Evolutionary conservation across 495 filamentous ascomycete species (phyloP), one percentile per base, ranked within the genome.

Genomic region (Gamarada debralockiae): DNA sequence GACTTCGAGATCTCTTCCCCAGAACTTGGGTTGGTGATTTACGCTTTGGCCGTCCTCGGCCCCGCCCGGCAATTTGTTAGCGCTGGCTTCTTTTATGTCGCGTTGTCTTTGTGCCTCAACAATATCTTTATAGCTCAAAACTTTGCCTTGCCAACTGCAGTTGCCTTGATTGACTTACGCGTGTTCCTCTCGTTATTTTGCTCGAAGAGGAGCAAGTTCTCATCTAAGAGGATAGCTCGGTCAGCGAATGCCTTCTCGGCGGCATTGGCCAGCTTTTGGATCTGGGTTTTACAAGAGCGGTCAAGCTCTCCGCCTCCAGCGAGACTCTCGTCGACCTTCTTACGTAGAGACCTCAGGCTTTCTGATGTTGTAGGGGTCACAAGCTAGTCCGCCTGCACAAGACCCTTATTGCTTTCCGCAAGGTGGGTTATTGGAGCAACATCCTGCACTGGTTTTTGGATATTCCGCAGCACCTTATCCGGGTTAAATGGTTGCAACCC

Each of bases 121-220:
- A 37, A 47, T 53, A 27, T 53, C 51, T 20, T 53, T 36, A 47
- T 53, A 53, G 21, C 41, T 53, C 37, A 53, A 9, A 15, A 53
- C 42, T 33, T 47, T 18, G 51, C 29, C 7, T 7, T 53, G 25
- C 51, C 51, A 23, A 53, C 42, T 12, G 38, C 42, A 45, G 39
- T 53, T 37, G 42, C 23, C 37, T 53, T 53, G 25, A 39, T 47
- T 46, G 42, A 53, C 13, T 4, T 47, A 46, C 51, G 51, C 3
- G 42, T 47, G 17, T 31, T 50, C 21, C 13, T 47, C 37, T 53
- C 51, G 21, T 53, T 53, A 29, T 53, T 53, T 25, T 53, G 51
- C 42, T 53, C 41, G 27, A 53, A 53, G 21, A 53, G 42, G 2
- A 53, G 23, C 51, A 46, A n/a, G 25, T 51, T 51, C 18, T 51